Base-by-base conservation (phyloP, 2,329 filamentous ascomycete species). In the Trichoderma sp. region DNA sequence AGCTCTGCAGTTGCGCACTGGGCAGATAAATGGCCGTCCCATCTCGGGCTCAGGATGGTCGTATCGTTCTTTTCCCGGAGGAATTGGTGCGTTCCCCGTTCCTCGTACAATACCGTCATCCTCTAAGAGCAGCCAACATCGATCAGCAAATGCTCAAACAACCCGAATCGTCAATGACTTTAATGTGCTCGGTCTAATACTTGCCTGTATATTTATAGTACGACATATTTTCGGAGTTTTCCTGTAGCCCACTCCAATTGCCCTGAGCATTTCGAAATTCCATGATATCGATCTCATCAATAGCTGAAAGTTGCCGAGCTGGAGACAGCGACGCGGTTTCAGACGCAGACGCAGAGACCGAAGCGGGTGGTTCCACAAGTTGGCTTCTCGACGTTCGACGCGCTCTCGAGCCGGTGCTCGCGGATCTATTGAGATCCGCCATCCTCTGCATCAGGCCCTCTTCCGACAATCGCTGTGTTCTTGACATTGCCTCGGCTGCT, bases 1-100 rank as follows among this genome's bases (percentile, higher is more conserved):
- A 1, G 68, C 72, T 8, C 77, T 78, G 35, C 81, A 83, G 43
- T 77, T 72, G 3, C 81, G 77, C 4, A 83, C 75, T 5, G 81
- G 79, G 47, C 81, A 83, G 19, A 81, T 71, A 63, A 72, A 82
- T 0, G 73, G 77, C 43, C 61, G 68, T 0, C 69, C 29, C 0
- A 72, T 71, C 53, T 77, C 68, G 7, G 37, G 19, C 7, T 60
- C 55, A n/a, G 27, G 14, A 52, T 63, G 33, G 19, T 53, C 31
- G 27, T 47, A 52, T 27, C 68, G 62, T 43, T 47, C 60, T 35
- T 66, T 55, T 21, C 68, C 68, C 0, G 47, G 68, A 5, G 68
- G 57, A 43, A 70, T 24, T 6, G 68, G 68, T n/a, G 57, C 68
- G 7, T 35, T 33, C 14, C 14, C 37, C 13, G 69, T 69, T 56